Percentiles rank a stretch among this genome's conserved stretches.
phyloP scores from a whole-genome alignment of 495 filamentous ascomycete genomes.

The Acidomyces sp. region DNA sequence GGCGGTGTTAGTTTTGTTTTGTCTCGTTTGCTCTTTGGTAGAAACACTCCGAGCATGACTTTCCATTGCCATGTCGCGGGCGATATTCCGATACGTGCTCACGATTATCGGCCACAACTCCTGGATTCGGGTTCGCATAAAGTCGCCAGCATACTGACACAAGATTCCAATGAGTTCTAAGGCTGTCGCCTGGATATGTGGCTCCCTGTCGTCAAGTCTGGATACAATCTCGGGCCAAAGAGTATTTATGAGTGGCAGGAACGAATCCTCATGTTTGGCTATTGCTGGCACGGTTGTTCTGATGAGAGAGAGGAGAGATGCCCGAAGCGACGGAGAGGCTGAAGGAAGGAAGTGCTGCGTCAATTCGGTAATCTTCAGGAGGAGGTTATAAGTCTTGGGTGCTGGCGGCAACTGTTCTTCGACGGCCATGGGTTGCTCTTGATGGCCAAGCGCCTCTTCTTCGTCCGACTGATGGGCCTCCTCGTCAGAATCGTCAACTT shows the following conservation, averaged over 20 bases:
- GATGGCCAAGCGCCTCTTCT: conserved; percentile 3
- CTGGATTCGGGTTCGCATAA: conserved; percentile 58
- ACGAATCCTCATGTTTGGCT: conserved; percentile 59
- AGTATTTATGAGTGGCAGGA: conserved; percentile 77
- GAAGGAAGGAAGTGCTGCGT: conserved; percentile 67
- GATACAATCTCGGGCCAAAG: conserved; percentile 69
- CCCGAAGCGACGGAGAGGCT: conserved; percentile 62
- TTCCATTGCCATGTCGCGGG: conserved; percentile 10
- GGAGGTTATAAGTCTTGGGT: conserved; percentile 27
- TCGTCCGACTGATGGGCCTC: conserved; percentile 10
- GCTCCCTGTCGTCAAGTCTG: conserved; percentile 61
- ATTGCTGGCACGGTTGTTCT: conserved; percentile 53
- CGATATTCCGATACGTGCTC: conserved; percentile 28
- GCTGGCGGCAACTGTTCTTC: conserved; percentile 26
- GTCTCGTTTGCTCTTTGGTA: not conserved
- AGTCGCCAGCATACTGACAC: conserved; percentile 59
- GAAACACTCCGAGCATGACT: not conserved
- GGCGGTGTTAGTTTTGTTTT: not conserved
- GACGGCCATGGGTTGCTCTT: conserved; percentile 48
- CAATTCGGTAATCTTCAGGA: conserved; percentile 31
- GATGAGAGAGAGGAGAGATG: conserved; percentile 60
- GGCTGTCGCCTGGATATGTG: conserved; percentile 58
- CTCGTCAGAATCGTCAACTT: conserved; percentile 11
- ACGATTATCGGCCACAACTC: conserved; percentile 50
- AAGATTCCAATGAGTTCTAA: conserved; percentile 51